Percentiles rank a stretch among this genome's conserved stretches.
Conservation (phyloP, 225 moss, liverwort and hornwort species). For the Marchantia paleacea region DNA sequence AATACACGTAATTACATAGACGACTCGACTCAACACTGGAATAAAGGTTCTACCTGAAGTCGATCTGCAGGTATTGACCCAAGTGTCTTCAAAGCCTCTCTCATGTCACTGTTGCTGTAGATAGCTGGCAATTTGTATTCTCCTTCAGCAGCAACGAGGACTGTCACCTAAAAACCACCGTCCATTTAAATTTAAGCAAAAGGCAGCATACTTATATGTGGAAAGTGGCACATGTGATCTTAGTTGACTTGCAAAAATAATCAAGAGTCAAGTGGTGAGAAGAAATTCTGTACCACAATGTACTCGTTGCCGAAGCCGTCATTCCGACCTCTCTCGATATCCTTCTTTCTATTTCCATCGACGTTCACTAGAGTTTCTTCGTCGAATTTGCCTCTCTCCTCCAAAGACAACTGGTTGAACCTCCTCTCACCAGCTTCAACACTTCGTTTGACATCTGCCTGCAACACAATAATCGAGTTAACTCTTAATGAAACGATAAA, state of each 20-base stretch:
- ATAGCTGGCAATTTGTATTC: constrained; percentile 71
- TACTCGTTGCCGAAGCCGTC: constrained; percentile 92
- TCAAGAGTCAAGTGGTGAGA: not conserved
- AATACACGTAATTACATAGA: no score
- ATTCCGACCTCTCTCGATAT: constrained; percentile 47
- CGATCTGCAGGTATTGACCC: constrained; percentile 72
- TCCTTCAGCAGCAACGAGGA: constrained; percentile 81
- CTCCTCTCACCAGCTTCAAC: constrained; percentile 60
- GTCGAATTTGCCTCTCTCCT: constrained; percentile 91
- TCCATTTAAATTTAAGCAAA: not conserved
- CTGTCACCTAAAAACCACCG: constrained; percentile 51
- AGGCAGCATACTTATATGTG: not conserved
- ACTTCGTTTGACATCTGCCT: constrained; percentile 69
- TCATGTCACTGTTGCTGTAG: constrained; percentile 71
- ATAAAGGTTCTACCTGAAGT: constrained; percentile 53
- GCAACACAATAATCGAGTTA: constrained; percentile 21
- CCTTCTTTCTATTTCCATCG: constrained; percentile 67
- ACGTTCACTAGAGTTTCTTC: constrained; percentile 92
- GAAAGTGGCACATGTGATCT: not conserved
- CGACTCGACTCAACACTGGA: no score
- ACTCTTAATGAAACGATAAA: not conserved
- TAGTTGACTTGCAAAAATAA: not conserved
- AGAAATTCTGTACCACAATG: constrained; percentile 57
- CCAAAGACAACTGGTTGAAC: constrained; percentile 78
- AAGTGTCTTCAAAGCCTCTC: constrained; percentile 55